Percentiles rank a stretch among this genome's conserved stretches.
phyloP scores from a whole-genome alignment of 2,329 filamentous ascomycete species.

The Ascochyta pisi region DNA sequence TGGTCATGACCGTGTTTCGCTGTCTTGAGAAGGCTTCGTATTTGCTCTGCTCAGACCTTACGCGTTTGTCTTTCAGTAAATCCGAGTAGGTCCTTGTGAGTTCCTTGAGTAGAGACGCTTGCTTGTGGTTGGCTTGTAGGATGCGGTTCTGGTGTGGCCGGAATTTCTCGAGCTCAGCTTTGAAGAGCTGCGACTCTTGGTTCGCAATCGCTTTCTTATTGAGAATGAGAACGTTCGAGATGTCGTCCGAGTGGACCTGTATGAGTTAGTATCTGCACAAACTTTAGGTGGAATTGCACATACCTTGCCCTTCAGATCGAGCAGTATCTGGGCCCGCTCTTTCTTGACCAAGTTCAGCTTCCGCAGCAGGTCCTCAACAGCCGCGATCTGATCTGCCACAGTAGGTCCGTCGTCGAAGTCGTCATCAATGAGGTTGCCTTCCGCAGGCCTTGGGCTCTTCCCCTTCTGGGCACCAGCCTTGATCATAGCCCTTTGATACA shows the following conservation, averaged over 20 bases:
- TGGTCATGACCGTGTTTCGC: conserved; percentile 78
- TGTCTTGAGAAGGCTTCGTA: conserved; percentile 89
- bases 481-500: conserved; percentile 87
- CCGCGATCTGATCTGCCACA: conserved; percentile 86
- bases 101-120: conserved; percentile 92
- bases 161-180: conserved; percentile 97
- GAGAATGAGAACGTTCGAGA: conserved; percentile 93
- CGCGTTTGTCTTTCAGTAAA: conserved; percentile 90
- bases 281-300: conserved; percentile 26
- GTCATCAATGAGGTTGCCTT: conserved; percentile 86
- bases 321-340: conserved; percentile 88
- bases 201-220: conserved; percentile 97
- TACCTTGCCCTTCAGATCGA: conserved; percentile 98
- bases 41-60: conserved; percentile 91
- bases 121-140: conserved; percentile 93
- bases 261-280: conserved; percentile 5
- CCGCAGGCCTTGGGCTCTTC: conserved; percentile 67
- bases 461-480: conserved; percentile 72
- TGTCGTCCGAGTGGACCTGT: conserved; percentile 94
- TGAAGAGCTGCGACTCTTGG: conserved; percentile 90
- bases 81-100: conserved; percentile 86
- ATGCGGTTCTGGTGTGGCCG: conserved; percentile 89
- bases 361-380: conserved; percentile 88
- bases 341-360: conserved; percentile 92
- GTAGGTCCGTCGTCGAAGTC: conserved; percentile 84